Evolutionary conservation across 805 yeast species (phyloP), one percentile per base, ranked within the genome.

Genomic region (Deakozyma indianensis): DNA sequence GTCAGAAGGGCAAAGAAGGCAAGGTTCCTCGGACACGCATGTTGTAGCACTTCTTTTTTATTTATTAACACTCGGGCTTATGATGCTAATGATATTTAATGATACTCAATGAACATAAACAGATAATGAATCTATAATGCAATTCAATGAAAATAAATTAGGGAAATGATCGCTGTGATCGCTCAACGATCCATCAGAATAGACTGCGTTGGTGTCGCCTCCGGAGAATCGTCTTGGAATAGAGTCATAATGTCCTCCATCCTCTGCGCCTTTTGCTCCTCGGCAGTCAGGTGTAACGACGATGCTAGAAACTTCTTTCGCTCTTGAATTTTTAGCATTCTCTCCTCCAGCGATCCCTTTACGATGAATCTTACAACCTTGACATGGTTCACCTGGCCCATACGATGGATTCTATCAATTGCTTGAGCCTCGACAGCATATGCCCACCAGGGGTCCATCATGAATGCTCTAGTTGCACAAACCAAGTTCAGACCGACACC

Each of bases 381-480:
- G 14, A 90, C 96, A 38, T 70, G 71, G 22, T 69, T 73, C 9
- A 66, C 66, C 58, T 88, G 97, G 0, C 97, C 96, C 57, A 90
- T 83, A 53, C 97, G 72, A 57, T 88, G 96, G 16, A 90, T 73
- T 54, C 97, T 67, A 62, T 87, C 95, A 48, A 87, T 83, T 0
- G 95, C 95, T 60, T 86, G 96, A 43, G 83, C 85, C 55, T 86
- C 95, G 45, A 81, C 77, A 43, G 94, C 84, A 41, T 85, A 94
- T 24, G 92, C 83, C 96, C 96, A 88, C 92, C 95, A 88, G 0
- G 96, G 96, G 56, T 88, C 96, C 85, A 90, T 81, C 74, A 88
- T 71, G 53, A 78, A 86, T 2, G 94, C 96, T 28, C 75, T 71
- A 0, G 84, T 80, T 0, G 96, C 95, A 43, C 80, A 76, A 0